Evolutionary conservation across 2,329 filamentous ascomycete genomes (phyloP), one percentile per base, ranked within the genome.

Genomic region (Colletotrichum sp.): DNA sequence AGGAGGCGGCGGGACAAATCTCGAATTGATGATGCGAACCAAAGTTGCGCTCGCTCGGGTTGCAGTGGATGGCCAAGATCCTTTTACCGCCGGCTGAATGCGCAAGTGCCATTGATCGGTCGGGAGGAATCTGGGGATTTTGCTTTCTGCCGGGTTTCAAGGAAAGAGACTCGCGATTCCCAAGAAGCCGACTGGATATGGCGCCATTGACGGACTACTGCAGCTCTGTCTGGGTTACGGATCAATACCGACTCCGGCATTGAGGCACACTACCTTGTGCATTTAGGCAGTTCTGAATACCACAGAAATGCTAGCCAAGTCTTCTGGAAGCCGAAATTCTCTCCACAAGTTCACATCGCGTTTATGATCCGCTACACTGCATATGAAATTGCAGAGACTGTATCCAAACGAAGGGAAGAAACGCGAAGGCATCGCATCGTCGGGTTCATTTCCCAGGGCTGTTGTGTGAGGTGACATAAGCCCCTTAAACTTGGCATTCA

Each of bases 371-470:
- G n/a, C 43, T 13, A 5, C 43, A 13, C 4, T 21, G 4, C 10
- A 52, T 13, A 21, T 3, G 6, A 13, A 13, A 24, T 52, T 52
- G 43, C 43, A 52, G n/a, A 21, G 43, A 13, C 43, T 52, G 38
- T 48, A n/a, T 1, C 1, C 0, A 1, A 52, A 32, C n/a, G 58
- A 1, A 6, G 58, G 2, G 3, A 13, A 36, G 18, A 62, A n/a
- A 15, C 21, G 30, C 58, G 30, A 24, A n/a, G 12, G 9, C n/a
- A 32, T 62, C 58, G 58, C 21, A 36, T 21, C 58, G 13, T 62
- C 58, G 58, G 32, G 15, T 62, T 36, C 30, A 21, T 24, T 62
- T 34, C 16, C 56, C 12, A 9, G 1, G 12, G 28, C 38, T 48
- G 21, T 10, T 13, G 58, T 34, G 28, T 36, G 30, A 62, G 58